These are phyloP conservation scores for Quercus agrifolia DNA, from an alignment of 306 rosid species.

Conservation along the genomic window DNA sequence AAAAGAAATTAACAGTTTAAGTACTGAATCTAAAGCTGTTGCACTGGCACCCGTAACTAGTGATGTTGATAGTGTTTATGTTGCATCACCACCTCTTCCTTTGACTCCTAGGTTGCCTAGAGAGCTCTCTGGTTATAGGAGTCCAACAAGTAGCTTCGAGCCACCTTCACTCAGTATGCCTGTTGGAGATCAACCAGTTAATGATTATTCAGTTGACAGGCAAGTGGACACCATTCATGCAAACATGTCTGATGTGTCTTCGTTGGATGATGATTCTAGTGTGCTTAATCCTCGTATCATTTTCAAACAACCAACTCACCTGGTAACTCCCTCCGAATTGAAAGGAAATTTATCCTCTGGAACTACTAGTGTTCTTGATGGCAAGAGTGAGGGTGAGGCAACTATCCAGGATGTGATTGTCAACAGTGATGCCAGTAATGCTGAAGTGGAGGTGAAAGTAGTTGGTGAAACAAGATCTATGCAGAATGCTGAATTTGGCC, in stretches of 20 bases:
- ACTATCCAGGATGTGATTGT: constrained; percentile 66
- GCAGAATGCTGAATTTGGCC: constrained; percentile 54
- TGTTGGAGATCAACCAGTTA: constrained; percentile 57
- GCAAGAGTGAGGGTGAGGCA: constrained; percentile 64
- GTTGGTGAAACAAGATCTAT: constrained; percentile 71
- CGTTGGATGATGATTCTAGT: constrained; percentile 48
- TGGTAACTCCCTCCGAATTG: constrained; percentile 85
- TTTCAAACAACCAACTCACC: constrained; percentile 92
- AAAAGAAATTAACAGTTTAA: constrained; percentile 46
- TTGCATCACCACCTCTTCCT: constrained; percentile 73
- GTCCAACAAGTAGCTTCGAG: constrained; percentile 52
- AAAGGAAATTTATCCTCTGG: constrained; percentile 77
- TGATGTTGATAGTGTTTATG: constrained; percentile 61
- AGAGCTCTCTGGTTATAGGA: constrained; percentile 78
- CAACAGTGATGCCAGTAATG: constrained; percentile 50
- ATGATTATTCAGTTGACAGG: constrained; percentile 71
- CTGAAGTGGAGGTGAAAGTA: constrained; percentile 83
- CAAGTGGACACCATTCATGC: constrained; percentile 53
- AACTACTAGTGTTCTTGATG: constrained; percentile 46
- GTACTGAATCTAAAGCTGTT: constrained; percentile 55
- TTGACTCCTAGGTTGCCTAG: constrained; percentile 84
- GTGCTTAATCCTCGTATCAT: constrained; percentile 53
- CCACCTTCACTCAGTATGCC: constrained; percentile 44
- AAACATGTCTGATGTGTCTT: constrained; percentile 56
- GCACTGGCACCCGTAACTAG: constrained; percentile 47